Percentiles rank a stretch among this genome's conserved stretches.
Evolutionary conservation across 345 rosid genomes (phyloP).

Genomic region (Eucalyptus curtisii): DNA sequence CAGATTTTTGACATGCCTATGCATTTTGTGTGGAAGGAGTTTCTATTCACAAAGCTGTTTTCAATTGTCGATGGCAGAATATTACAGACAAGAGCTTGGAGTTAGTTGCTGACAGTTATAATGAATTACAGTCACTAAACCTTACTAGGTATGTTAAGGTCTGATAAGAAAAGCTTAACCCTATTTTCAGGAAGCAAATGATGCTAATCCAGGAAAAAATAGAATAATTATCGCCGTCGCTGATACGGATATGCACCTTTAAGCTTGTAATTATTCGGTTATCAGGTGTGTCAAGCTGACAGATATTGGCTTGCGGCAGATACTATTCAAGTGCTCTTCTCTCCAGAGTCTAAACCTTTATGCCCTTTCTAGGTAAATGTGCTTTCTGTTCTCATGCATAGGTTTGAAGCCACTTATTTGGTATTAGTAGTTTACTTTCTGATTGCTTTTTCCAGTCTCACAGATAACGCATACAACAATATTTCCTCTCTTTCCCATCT

Average conservation of each 20-base stretch:
- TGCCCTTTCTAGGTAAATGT: slow-evolving; percentile 66
- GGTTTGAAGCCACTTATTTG: not conserved
- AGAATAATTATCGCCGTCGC: not conserved
- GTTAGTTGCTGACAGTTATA: slow-evolving; percentile 59
- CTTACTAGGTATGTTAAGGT: slow-evolving; percentile 55
- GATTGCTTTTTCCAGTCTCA: slow-evolving; percentile 37
- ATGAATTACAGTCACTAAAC: slow-evolving; percentile 50
- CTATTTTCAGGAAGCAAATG: not conserved
- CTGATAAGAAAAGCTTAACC: not conserved
- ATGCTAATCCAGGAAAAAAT: not conserved
- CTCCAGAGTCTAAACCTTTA: slow-evolving; percentile 73
- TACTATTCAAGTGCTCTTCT: slow-evolving; percentile 46
- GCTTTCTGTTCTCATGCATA: not conserved
- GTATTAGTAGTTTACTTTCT: not conserved
- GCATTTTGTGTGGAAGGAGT: not conserved
- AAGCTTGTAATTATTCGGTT: not conserved
- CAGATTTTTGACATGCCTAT: not conserved
- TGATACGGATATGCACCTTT: not conserved
- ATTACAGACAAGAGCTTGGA: slow-evolving; percentile 63
- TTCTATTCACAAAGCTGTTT: not conserved
- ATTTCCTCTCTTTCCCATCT: slow-evolving; percentile 44
- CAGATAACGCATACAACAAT: slow-evolving; percentile 63
- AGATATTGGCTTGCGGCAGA: slow-evolving; percentile 60
- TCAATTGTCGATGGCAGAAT: slow-evolving; percentile 31
- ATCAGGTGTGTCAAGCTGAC: slow-evolving; percentile 80